These are phyloP conservation scores for Umbelopsis sp. DNA, from an alignment of 192 early-diverging fungal species.

Conservation along the genomic window DNA sequence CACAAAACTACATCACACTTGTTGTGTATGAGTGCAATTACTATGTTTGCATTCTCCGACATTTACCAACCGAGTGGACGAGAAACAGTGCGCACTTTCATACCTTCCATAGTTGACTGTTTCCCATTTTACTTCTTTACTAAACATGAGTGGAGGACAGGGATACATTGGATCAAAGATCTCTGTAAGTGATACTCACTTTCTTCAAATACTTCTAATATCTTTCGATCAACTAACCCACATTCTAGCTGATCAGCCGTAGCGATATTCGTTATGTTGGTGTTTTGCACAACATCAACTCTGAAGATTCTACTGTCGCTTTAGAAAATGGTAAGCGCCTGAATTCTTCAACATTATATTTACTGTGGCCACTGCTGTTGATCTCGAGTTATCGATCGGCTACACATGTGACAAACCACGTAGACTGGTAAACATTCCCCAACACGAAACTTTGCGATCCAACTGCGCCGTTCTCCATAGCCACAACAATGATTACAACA, in stretches of 20 bases:
- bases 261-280: slow-evolving; percentile 92
- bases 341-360: background rate
- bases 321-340: slow-evolving; percentile 73
- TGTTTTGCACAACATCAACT: slow-evolving; percentile 84
- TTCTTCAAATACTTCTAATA: slow-evolving; percentile 54
- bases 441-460: too few relatives aligned
- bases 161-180: slow-evolving; percentile 65
- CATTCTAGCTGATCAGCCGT: slow-evolving; percentile 71
- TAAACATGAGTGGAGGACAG: slow-evolving; percentile 32
- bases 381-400: too few relatives aligned
- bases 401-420: too few relatives aligned
- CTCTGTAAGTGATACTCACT: slow-evolving; percentile 27
- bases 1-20: too few relatives aligned
- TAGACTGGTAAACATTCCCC: too few relatives aligned
- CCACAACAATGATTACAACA: background rate
- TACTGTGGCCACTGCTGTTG: too few relatives aligned
- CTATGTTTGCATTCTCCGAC: too few relatives aligned
- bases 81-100: too few relatives aligned
- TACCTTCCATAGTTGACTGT: too few relatives aligned
- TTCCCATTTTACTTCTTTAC: background rate
- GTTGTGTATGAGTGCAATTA: too few relatives aligned
- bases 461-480: too few relatives aligned
- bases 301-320: slow-evolving; percentile 84
- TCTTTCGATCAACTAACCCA: background rate
- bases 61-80: too few relatives aligned